Evolutionary conservation across 2,329 filamentous ascomycete species (phyloP).

Genomic region (Chalaropsis ovoidea): DNA sequence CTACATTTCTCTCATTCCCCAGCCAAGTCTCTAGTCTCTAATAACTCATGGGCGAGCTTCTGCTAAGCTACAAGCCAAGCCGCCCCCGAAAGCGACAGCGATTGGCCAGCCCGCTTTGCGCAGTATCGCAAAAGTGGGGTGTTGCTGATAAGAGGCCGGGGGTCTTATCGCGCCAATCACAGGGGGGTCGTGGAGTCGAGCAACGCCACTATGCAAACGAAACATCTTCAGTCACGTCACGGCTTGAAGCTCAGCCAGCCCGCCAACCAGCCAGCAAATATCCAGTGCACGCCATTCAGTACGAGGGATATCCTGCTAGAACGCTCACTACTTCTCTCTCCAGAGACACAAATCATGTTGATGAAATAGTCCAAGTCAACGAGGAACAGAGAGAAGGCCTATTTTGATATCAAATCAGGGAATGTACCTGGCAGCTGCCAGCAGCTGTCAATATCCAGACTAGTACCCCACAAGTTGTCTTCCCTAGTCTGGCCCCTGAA

Average conservation of each 20-base stretch:
- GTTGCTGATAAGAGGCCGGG: not conserved
- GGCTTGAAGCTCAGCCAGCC: not conserved
- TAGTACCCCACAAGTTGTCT: not conserved
- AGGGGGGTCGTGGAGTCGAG: not conserved
- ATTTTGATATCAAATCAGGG: not conserved
- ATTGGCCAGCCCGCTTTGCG: not conserved
- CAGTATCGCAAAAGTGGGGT: conserved; percentile 21
- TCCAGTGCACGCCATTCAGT: not conserved
- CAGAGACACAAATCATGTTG: too few species aligned
- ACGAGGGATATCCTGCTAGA: too few species aligned
- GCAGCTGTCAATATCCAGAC: not conserved
- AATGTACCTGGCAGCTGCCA: not conserved
- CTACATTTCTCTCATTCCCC: not conserved
- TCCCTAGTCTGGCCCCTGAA: not conserved
- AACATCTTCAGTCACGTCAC: not conserved
- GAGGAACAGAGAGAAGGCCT: too few species aligned
- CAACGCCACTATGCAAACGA: not conserved
- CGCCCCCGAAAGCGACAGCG: not conserved
- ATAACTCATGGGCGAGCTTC: conserved; percentile 6
- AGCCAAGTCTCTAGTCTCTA: not conserved
- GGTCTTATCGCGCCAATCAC: conserved; percentile 9
- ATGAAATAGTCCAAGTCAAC: too few species aligned
- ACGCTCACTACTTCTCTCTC: too few species aligned
- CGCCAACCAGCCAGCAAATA: too few species aligned
- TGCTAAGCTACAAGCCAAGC: conserved; percentile 2